Percentiles rank a stretch among this genome's conserved stretches.
phyloP scores from a whole-genome alignment of 2,329 filamentous ascomycete genomes.

The Monosporascus sp. region DNA sequence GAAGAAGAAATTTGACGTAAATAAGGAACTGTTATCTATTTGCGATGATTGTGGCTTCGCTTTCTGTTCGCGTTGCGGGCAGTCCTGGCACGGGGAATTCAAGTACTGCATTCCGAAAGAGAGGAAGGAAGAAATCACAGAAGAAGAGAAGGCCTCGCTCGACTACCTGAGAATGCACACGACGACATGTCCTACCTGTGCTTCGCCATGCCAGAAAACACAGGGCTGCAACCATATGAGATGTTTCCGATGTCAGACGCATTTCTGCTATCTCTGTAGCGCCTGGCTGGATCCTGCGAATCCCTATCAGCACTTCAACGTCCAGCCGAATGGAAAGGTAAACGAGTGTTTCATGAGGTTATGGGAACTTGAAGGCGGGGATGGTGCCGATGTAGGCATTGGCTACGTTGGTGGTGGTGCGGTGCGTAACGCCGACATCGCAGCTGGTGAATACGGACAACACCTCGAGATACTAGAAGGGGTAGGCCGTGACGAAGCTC shows the following conservation, averaged over 20 bases:
- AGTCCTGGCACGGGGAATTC: slow-evolving; percentile 92
- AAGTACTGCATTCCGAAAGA: slow-evolving; percentile 62
- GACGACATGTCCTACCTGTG: slow-evolving; percentile 84
- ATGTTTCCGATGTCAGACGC: slow-evolving; percentile 81
- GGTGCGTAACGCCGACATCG: slow-evolving; percentile 10
- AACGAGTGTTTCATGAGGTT: slow-evolving; percentile 77
- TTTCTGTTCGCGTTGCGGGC: slow-evolving; percentile 66
- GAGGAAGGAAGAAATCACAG: slow-evolving; percentile 65
- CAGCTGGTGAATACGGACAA: slow-evolving; percentile 17
- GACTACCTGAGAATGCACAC: slow-evolving; percentile 80
- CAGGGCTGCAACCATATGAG: slow-evolving; percentile 97
- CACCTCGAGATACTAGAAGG: slow-evolving; percentile 20
- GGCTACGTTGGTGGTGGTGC: slow-evolving; percentile 36
- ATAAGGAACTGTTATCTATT: slow-evolving; percentile 64
- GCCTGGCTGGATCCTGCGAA: slow-evolving; percentile 78
- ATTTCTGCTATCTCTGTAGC: slow-evolving; percentile 93
- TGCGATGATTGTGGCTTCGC: slow-evolving; percentile 88
- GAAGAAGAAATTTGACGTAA: slow-evolving; percentile 15
- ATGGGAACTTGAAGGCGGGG: slow-evolving; percentile 84
- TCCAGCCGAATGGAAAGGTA: slow-evolving; percentile 41
- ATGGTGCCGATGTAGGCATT: slow-evolving; percentile 51
- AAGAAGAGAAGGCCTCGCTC: slow-evolving; percentile 79
- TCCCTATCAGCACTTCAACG: slow-evolving; percentile 86
- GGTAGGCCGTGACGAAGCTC: slow-evolving; percentile 27
- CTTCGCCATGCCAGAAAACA: slow-evolving; percentile 79